phyloP scores from a whole-genome alignment of 352 stramenopile genomes.

The Globisporangium paddicum region DNA sequence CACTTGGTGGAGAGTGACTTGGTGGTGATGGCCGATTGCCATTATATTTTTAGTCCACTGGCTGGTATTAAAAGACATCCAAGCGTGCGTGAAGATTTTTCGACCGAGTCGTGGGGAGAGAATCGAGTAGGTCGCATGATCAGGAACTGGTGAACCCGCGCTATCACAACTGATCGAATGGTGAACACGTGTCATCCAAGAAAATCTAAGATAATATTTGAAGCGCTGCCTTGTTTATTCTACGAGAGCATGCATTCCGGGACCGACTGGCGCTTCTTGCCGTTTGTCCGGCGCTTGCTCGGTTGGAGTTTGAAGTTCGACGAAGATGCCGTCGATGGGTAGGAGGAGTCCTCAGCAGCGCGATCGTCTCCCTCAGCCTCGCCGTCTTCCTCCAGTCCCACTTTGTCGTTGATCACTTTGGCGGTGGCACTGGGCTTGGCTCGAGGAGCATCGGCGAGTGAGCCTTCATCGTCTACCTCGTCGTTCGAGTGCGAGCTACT shows the following conservation, averaged over 20 bases:
- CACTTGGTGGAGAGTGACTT: not conserved
- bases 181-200: not conserved
- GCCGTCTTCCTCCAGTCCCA: not conserved
- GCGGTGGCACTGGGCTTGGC: not conserved
- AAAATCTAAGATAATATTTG: not conserved
- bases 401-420: not conserved
- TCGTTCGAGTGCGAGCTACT: not conserved
- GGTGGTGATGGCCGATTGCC: not conserved
- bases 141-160: not conserved
- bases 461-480: not conserved
- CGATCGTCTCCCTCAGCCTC: constrained; percentile 1
- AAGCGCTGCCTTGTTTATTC: not conserved
- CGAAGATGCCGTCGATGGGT: not conserved
- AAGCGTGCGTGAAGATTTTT: not conserved
- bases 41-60: not conserved
- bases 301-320: constrained; percentile 18
- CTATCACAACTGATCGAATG: not conserved
- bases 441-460: not conserved
- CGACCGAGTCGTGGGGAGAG: too few species aligned
- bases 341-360: not conserved
- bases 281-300: constrained; percentile 64
- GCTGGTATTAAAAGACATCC: not conserved
- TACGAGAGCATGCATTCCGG: constrained; percentile 35
- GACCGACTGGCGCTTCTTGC: constrained; percentile 45
- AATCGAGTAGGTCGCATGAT: not conserved